phyloP scores from a whole-genome alignment of 176 grass and related monocot species.

The Carex pumila region DNA sequence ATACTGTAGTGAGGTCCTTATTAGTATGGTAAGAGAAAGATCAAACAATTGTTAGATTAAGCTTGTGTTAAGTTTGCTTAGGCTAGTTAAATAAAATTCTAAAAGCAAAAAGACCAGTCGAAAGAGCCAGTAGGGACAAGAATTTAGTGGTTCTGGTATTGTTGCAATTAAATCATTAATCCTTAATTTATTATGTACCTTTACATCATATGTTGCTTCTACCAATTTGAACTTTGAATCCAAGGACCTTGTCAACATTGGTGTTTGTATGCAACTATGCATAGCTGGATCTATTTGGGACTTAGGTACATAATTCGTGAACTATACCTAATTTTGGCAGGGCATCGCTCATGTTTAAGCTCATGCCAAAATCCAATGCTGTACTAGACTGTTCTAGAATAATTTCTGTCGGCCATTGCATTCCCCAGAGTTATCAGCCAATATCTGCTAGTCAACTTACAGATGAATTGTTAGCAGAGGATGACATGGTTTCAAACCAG shows the following conservation, averaged over 20 bases:
- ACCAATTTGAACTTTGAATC: not conserved
- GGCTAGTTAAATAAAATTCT: not conserved
- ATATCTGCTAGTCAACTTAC: conserved; percentile 59
- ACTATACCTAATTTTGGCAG: conserved; percentile 24
- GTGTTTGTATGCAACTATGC: not conserved
- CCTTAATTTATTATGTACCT: not conserved
- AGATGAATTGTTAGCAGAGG: conserved; percentile 49
- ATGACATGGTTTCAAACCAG: conserved; percentile 39
- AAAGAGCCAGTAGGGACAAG: not conserved
- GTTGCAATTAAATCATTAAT: not conserved
- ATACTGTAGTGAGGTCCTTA: not conserved
- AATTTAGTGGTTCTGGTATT: not conserved
- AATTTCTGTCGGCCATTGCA: conserved; percentile 53
- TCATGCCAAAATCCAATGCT: conserved; percentile 61
- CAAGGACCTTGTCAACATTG: not conserved
- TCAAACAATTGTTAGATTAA: not conserved
- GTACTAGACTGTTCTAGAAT: conserved; percentile 70
- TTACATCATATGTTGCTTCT: not conserved
- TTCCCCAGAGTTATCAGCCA: conserved; percentile 53
- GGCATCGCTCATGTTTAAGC: conserved; percentile 67
- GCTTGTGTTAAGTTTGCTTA: not conserved
- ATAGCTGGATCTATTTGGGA: not conserved
- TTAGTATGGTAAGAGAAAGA: not conserved
- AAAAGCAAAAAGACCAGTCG: not conserved
- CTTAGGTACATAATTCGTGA: not conserved